Conservation (phyloP, 331 rosid species). For the Spiraea crenata region DNA sequence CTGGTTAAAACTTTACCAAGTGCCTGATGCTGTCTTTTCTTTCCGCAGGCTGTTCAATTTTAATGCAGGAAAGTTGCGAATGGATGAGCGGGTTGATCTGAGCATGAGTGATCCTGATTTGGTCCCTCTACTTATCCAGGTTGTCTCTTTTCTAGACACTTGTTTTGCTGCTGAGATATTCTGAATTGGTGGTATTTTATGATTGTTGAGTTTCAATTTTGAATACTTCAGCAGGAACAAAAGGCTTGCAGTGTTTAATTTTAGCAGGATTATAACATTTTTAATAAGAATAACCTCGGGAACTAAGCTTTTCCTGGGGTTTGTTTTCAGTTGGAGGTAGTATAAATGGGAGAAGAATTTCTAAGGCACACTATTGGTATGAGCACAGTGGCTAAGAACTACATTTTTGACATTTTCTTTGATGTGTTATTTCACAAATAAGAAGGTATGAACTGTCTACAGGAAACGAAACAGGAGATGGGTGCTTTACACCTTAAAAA, state of each 20-base stretch:
- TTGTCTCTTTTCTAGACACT: slow-evolving; percentile 26
- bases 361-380: not conserved
- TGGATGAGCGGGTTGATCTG: slow-evolving; percentile 79
- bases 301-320: not conserved
- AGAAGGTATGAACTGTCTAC: not conserved
- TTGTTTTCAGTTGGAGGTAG: not conserved
- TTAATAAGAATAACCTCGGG: not conserved
- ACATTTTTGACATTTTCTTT: not conserved
- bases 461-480: not conserved
- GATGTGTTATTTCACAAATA: not conserved
- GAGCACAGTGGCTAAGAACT: not conserved
- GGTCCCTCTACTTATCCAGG: slow-evolving; percentile 93
- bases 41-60: slow-evolving; percentile 81
- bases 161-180: slow-evolving; percentile 12
- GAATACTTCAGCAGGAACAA: too few species aligned
- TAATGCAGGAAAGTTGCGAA: slow-evolving; percentile 71
- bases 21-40: slow-evolving; percentile 23
- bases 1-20: not conserved
- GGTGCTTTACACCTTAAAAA: not conserved
- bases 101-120: slow-evolving; percentile 97
- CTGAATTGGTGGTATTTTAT: not conserved
- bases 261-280: not conserved
- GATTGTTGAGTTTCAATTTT: not conserved
- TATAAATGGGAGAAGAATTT: not conserved
- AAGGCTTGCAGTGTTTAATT: not conserved